Evolutionary conservation across 2,329 filamentous ascomycete species (phyloP).

Genomic region (Alternaria sp.): DNA sequence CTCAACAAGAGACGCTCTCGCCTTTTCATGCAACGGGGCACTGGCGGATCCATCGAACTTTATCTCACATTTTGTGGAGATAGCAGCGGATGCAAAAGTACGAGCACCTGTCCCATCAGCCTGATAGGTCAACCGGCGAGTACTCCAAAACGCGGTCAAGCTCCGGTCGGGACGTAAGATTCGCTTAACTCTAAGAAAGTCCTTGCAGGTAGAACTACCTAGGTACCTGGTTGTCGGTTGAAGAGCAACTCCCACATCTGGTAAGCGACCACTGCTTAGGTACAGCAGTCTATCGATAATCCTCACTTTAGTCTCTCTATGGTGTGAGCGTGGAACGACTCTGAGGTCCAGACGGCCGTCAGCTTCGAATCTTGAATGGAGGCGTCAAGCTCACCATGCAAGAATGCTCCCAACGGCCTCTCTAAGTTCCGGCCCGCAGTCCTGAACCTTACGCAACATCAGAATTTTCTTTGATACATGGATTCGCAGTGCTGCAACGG

Average conservation of each 20-base stretch:
- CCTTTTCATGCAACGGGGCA: not conserved
- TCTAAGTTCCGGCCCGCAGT: conserved; percentile 2
- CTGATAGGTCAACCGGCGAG: not conserved
- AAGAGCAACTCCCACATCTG: not conserved
- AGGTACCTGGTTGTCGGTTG: not conserved
- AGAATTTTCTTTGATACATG: conserved; percentile 2
- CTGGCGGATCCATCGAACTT: conserved; percentile 3
- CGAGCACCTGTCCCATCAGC: not conserved
- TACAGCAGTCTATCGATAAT: not conserved
- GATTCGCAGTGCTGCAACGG: not conserved
- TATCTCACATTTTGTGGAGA: conserved; percentile 5
- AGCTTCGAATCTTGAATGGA: not conserved
- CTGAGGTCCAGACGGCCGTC: not conserved
- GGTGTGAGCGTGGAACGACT: not conserved
- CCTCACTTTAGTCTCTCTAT: not conserved
- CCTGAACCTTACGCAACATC: not conserved
- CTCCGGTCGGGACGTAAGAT: not conserved
- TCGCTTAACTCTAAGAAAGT: not conserved
- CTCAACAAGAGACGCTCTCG: conserved; percentile 3
- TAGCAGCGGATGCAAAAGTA: not conserved
- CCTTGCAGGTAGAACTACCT: not conserved
- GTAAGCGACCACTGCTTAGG: not conserved
- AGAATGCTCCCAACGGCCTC: not conserved
- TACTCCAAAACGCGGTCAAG: not conserved
- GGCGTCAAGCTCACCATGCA: not conserved